phyloP scores from a whole-genome alignment of 1,284 basidiomycete genomes.

The Pseudozyma thailandica region DNA sequence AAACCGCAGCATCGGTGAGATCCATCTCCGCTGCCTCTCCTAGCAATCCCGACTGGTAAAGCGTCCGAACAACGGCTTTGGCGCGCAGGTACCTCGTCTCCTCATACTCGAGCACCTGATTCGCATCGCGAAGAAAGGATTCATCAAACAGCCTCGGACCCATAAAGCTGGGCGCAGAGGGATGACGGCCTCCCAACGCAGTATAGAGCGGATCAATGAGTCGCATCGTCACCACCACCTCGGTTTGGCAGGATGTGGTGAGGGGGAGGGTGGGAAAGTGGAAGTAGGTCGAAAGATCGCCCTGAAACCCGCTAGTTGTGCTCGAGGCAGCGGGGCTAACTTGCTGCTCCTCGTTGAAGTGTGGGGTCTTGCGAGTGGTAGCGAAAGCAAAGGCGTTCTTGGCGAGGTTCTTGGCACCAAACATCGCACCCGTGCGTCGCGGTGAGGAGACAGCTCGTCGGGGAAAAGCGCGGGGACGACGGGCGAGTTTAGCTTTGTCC shows the following conservation, averaged over 20 bases:
- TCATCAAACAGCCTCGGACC: slow-evolving; percentile 27
- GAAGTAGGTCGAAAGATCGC: slow-evolving; percentile 19
- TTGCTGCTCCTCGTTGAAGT: neutral
- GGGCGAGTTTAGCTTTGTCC: slow-evolving; percentile 29
- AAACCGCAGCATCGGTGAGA: slow-evolving; percentile 7
- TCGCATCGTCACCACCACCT: slow-evolving; percentile 17
- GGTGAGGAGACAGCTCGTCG: neutral
- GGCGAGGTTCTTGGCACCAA: slow-evolving; percentile 8
- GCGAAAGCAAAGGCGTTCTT: slow-evolving; percentile 11
- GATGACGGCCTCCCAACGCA: slow-evolving; percentile 23
- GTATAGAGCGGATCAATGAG: slow-evolving; percentile 26
- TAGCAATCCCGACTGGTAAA: slow-evolving; percentile 10
- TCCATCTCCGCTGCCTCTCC: slow-evolving; percentile 10
- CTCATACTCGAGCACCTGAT: slow-evolving; percentile 22
- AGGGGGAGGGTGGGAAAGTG: neutral
- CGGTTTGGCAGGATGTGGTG: no score
- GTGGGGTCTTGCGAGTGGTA: neutral
- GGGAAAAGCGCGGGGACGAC: neutral
- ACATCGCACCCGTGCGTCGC: slow-evolving; percentile 13
- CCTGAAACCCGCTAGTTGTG: slow-evolving; percentile 1
- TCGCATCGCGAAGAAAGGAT: slow-evolving; percentile 25
- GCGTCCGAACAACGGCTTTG: slow-evolving; percentile 23
- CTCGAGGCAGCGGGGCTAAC: no score
- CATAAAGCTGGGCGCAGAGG: neutral
- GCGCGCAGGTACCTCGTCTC: slow-evolving; percentile 28